Evolutionary conservation across 2,329 filamentous ascomycete species (phyloP).

Genomic region (Ophiostoma australiae): DNA sequence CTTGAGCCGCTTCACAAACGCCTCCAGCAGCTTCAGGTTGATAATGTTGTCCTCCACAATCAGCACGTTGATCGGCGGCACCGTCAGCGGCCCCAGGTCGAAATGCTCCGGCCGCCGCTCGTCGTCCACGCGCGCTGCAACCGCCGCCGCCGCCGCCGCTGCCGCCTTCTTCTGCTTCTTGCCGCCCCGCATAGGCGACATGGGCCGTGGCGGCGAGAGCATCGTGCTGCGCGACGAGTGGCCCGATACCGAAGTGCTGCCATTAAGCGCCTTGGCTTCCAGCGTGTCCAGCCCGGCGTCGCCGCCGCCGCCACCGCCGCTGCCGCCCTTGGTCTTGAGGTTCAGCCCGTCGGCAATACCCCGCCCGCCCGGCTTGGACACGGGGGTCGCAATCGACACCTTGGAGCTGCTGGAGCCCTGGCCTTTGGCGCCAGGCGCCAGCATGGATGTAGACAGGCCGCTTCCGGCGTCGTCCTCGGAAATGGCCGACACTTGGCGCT

Average conservation of each 20-base stretch:
- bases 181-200: constrained; percentile 33
- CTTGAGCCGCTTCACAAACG: constrained; percentile 92
- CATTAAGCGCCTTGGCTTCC: constrained; percentile 14
- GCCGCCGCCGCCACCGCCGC: neutral
- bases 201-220: constrained; percentile 43
- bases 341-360: neutral
- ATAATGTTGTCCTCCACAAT: constrained; percentile 99
- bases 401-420: neutral
- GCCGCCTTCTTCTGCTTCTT: constrained; percentile 42
- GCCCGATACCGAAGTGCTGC: neutral
- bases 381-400: neutral
- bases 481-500: constrained; percentile 60
- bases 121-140: constrained; percentile 7
- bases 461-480: neutral
- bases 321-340: neutral
- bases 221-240: constrained; percentile 4
- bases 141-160: constrained; percentile 28
- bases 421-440: neutral
- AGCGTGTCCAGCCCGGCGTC: neutral
- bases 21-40: constrained; percentile 87
- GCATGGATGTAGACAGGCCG: neutral
- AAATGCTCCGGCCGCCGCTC: constrained; percentile 38
- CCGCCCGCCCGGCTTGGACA: neutral
- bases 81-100: constrained; percentile 66
- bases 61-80: constrained; percentile 93